Percentiles rank a stretch among this genome's conserved stretches.
Evolutionary conservation across 2,329 filamentous ascomycete genomes (phyloP).

Genomic region (Acarospora socialis): DNA sequence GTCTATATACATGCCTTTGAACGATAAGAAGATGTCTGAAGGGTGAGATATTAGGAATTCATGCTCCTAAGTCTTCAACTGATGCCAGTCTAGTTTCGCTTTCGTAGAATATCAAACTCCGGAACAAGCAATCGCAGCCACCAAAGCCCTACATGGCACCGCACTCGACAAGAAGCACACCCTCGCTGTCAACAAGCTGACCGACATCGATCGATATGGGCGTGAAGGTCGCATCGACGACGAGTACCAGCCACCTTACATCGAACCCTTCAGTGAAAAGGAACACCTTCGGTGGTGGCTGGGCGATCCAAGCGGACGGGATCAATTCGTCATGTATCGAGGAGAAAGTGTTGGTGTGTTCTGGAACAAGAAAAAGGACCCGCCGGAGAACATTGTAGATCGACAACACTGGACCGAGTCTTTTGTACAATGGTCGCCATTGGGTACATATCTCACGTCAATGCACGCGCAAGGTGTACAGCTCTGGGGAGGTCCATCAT

Average conservation of each 20-base stretch:
- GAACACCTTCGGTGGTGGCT: slow-evolving; percentile 93
- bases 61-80: slow-evolving; percentile 9
- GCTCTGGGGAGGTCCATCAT: slow-evolving; percentile 84
- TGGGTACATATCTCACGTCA: slow-evolving; percentile 85
- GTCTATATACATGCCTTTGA: slow-evolving; percentile 84
- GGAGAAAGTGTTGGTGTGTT: slow-evolving; percentile 85
- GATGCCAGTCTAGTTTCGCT: slow-evolving; percentile 52
- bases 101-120: slow-evolving; percentile 93
- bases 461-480: slow-evolving; percentile 94
- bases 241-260: slow-evolving; percentile 66
- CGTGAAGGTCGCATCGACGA: slow-evolving; percentile 88
- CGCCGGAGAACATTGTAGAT: slow-evolving; percentile 77
- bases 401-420: slow-evolving; percentile 95
- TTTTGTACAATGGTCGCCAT: slow-evolving; percentile 95
- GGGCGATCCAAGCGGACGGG: slow-evolving; percentile 72
- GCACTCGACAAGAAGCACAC: slow-evolving; percentile 95
- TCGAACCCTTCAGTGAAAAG: slow-evolving; percentile 77
- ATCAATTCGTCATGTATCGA: slow-evolving; percentile 92
- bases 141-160: slow-evolving; percentile 72
- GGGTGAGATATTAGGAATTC: slow-evolving; percentile 42
- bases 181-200: slow-evolving; percentile 92
- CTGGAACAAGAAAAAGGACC: slow-evolving; percentile 96
- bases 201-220: slow-evolving; percentile 91
- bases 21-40: slow-evolving; percentile 71
- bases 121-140: slow-evolving; percentile 76